phyloP scores from a whole-genome alignment of 2,329 filamentous ascomycete species.

The Stemphylium vesicarium region DNA sequence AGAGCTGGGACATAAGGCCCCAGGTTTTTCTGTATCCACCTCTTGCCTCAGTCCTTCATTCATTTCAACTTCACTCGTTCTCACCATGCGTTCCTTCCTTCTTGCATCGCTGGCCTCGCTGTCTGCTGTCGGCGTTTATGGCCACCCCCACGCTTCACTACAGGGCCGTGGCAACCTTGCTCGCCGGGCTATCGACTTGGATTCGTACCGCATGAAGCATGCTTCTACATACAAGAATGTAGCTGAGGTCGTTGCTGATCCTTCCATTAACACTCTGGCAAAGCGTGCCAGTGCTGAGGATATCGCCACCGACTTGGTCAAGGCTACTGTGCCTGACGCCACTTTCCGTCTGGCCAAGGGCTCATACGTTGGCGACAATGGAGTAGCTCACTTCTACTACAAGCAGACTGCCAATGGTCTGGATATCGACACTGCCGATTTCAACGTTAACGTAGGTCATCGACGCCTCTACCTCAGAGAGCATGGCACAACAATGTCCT shows the following conservation, averaged over 20 bases:
- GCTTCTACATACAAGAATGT: constrained; percentile 33
- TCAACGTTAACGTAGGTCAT: constrained; percentile 64
- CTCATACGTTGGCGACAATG: constrained; percentile 62
- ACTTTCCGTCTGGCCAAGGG: constrained; percentile 61
- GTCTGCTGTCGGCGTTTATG: constrained; percentile 30
- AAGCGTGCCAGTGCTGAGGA: constrained; percentile 38
- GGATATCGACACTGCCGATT: constrained; percentile 67
- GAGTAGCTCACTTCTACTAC: constrained; percentile 65
- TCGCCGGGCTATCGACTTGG: constrained; percentile 37
- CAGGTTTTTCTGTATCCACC: constrained; percentile 3
- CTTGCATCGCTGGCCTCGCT: constrained; percentile 39
- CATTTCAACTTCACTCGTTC: constrained; percentile 17
- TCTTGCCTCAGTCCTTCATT: constrained; percentile 22
- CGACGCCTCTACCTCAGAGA: no score
- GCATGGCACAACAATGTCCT: no score
- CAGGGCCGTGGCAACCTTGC: constrained; percentile 23
- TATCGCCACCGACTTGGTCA: constrained; percentile 43
- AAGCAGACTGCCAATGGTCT: constrained; percentile 65
- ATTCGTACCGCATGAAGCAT: constrained; percentile 40
- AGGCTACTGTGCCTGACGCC: constrained; percentile 43
- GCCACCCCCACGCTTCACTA: constrained; percentile 25
- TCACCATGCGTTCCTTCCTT: constrained; percentile 40
- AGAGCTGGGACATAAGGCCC: constrained; percentile 8
- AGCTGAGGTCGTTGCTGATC: constrained; percentile 25
- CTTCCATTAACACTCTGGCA: constrained; percentile 23